Conservation (phyloP, 768 basidiomycete species). For the Xerocomellus intermedius region DNA sequence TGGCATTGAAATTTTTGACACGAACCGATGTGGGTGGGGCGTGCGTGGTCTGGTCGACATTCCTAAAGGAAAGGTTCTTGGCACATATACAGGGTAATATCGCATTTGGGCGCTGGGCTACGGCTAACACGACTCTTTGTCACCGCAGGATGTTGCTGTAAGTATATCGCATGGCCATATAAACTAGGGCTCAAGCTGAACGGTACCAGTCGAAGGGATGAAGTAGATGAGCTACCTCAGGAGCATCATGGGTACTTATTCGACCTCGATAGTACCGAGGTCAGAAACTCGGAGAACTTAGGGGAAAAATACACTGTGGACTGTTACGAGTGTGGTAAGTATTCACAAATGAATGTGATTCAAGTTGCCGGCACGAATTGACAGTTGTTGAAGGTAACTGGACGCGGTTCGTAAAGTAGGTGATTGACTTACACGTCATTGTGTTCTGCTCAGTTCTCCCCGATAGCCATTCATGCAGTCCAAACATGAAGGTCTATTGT, state of each 20-base stretch:
- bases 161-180: slow-evolving; percentile 15
- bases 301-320: slow-evolving; percentile 52
- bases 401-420: slow-evolving; percentile 74
- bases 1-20: slow-evolving; percentile 67
- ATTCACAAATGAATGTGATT: background rate
- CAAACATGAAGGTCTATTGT: slow-evolving; percentile 55
- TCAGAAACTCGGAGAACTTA: slow-evolving; percentile 33
- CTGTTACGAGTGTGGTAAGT: slow-evolving; percentile 49
- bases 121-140: slow-evolving; percentile 5
- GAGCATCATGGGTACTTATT: slow-evolving; percentile 51
- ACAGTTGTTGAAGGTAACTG: slow-evolving; percentile 55
- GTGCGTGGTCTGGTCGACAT: slow-evolving; percentile 47
- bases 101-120: background rate
- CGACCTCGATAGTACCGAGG: slow-evolving; percentile 60
- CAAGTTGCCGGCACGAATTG: background rate
- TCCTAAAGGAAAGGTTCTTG: slow-evolving; percentile 56
- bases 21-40: slow-evolving; percentile 60
- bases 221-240: slow-evolving; percentile 37
- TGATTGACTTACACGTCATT: background rate
- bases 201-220: slow-evolving; percentile 41
- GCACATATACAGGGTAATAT: slow-evolving; percentile 66
- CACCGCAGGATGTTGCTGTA: slow-evolving; percentile 45
- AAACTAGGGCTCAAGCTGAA: background rate
- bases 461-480: slow-evolving; percentile 65
- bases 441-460: slow-evolving; percentile 1